A percentile compares a stretch with the other conserved stretches of the same genome.
Conservation (phyloP, 2,329 filamentous ascomycete species). For the Cercospora zeae-maydis region DNA sequence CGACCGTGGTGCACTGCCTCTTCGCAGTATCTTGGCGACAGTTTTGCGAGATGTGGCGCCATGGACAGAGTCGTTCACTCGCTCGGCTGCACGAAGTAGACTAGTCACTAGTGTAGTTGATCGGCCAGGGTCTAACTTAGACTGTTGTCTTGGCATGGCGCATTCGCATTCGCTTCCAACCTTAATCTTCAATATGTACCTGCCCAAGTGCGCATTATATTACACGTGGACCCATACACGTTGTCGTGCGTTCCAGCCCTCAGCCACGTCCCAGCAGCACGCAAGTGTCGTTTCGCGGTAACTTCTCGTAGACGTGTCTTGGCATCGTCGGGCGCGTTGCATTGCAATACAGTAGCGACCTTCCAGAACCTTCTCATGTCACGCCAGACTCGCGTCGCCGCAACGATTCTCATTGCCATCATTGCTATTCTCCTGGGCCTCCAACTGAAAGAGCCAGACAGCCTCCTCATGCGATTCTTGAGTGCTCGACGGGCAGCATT, state of each 20-base stretch:
- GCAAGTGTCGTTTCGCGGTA: background rate
- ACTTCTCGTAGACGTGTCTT: background rate
- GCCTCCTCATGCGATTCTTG: constrained; percentile 14
- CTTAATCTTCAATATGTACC: background rate
- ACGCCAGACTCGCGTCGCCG: constrained; percentile 1
- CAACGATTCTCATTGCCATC: background rate
- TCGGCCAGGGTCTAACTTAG: too few relatives aligned
- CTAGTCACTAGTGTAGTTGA: too few relatives aligned
- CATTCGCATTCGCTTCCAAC: too few relatives aligned
- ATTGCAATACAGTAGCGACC: too few relatives aligned
- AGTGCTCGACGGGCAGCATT: background rate
- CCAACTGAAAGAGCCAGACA: constrained; percentile 7
- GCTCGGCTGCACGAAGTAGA: background rate
- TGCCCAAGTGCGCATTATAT: too few relatives aligned
- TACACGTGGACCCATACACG: too few relatives aligned
- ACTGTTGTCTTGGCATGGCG: too few relatives aligned
- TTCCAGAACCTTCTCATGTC: constrained; percentile 13
- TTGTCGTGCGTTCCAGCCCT: background rate
- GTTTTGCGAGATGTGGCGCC: background rate
- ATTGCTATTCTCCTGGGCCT: constrained; percentile 9
- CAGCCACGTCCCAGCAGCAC: background rate
- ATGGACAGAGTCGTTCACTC: background rate
- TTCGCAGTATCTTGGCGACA: background rate
- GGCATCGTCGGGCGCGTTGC: background rate
- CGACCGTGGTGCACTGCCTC: background rate